Base-by-base conservation (phyloP, 2,329 filamentous ascomycete genomes). In the Aspergillus jensenii region DNA sequence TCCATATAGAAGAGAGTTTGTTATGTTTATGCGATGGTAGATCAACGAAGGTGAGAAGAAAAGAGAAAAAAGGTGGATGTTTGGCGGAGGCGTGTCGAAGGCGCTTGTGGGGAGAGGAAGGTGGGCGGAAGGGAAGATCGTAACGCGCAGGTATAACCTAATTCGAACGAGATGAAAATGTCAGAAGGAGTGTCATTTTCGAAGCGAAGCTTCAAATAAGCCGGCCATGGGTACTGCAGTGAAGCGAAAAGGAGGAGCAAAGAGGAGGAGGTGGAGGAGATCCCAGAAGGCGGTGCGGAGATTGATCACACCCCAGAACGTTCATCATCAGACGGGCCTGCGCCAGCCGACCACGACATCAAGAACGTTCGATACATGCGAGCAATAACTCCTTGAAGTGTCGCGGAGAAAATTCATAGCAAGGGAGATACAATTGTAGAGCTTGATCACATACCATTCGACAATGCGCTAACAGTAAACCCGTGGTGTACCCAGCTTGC, bases 231-330 rank as follows among this genome's bases (percentile, higher is more conserved):
- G 35, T 15, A 43, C 21, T 25, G 54, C 37, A 19, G 8, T 31
- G 55, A 41, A 55, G 19, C n/a, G 48, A 49, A 31, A 50, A 48
- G 27, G 8, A 48, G 46, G 52, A 55, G 59, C 52, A 51, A 35
- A 55, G 57, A 57, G 60, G 57, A 59, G 35, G 61, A 55, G 62
- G 39, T 45, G 11, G 59, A 57, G 60, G 64, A 63, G 64, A 56
- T 39, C 62, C 59, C 54, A 65, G 69, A 72, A 74, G 72, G 71
- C 72, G 71, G 72, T 74, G 71, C 72, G 71, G 72, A 74, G 71
- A 74, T 71, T 74, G 71, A 72, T 71, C 69, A 67, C 62, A 65
- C 67, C 68, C 69, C 68, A 71, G 65, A 66, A 62, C 62, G 64
- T 56, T 54, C 64, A 59, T 62, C 59, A 60, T 62, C 62, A 62